Evolutionary conservation across 192 early-diverging fungal species (phyloP), one percentile per base, ranked within the genome.

Genomic region (Podila clonocystis): DNA sequence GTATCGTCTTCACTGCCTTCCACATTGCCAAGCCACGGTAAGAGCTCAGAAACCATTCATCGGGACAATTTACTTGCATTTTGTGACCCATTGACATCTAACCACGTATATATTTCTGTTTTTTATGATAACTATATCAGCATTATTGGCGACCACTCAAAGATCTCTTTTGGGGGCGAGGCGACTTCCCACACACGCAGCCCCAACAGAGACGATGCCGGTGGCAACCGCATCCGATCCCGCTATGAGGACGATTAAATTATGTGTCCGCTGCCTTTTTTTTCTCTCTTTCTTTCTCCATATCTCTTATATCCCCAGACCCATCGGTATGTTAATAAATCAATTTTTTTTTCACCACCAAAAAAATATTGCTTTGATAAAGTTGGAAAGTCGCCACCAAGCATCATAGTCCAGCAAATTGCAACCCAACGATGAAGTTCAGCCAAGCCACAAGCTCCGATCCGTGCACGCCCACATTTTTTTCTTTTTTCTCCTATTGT

Each of bases 11-110:
- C 74, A 87, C 97, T 30, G 85, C 91, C 20, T 87, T 96, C 76
- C 95, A 99, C 72, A 93, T 98, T 76, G 89, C 93, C 72, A 94
- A 93, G 73, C 98, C 98, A 66, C 91, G 95, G 59, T 93, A 94
- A 62, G 68, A 19, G 5, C n/a, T 17, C 12, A 55, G 29, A 31
- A 33, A 5, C 24, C 29, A 4, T 24, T 12, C 31, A 9, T 45
- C 33, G 38, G 2, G 12, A 60, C 24, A 22, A 60, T 34, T 52
- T 48, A 13, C 5, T 20, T 36, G 6, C 9, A 26, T 4, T 5
- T 5, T 29, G 13, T 31, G 5, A 20, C 30, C 38, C 12, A 17
- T 22, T n/a, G 29, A n/a, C 15, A 45, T 64, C 41, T 64, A 36
- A 36, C 11, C 0, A 24, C 2, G 1, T 24, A 66, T 20, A 62